Evolutionary conservation across 139 green algal genomes (phyloP).

Genomic region (Coccomyxa sp.): DNA sequence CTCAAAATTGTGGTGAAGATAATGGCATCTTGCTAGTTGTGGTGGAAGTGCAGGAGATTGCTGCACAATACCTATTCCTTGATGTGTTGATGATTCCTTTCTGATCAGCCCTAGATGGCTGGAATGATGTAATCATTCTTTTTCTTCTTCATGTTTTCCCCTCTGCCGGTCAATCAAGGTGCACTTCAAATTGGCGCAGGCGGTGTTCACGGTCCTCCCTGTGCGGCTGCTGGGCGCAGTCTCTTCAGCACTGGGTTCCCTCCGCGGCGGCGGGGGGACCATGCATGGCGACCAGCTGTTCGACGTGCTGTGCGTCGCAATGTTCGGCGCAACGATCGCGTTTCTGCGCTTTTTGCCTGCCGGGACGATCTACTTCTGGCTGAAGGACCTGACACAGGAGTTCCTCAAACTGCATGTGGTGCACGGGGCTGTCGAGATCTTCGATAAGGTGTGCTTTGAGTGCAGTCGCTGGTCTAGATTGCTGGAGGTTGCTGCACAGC

Average conservation of each 20-base stretch:
- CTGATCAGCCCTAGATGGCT: too few relatives aligned
- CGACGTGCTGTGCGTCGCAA: constrained; percentile 67
- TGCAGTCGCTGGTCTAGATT: not conserved
- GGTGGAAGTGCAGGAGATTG: too few relatives aligned
- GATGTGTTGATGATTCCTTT: too few relatives aligned
- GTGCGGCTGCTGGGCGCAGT: constrained; percentile 34
- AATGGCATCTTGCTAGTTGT: too few relatives aligned
- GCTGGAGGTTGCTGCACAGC: too few relatives aligned
- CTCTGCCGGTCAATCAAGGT: too few relatives aligned
- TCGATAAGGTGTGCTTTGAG: constrained; percentile 63
- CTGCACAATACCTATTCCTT: too few relatives aligned
- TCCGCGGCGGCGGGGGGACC: too few relatives aligned
- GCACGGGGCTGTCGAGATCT: constrained; percentile 77
- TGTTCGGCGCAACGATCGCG: constrained; percentile 46
- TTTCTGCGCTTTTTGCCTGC: constrained; percentile 62
- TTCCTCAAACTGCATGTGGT: constrained; percentile 88
- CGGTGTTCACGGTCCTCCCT: constrained; percentile 71
- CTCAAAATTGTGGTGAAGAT: too few relatives aligned
- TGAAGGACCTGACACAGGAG: constrained; percentile 59
- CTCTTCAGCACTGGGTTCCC: not conserved
- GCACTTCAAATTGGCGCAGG: constrained; percentile 26
- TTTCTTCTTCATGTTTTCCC: too few relatives aligned
- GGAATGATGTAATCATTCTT: too few relatives aligned
- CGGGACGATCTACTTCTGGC: constrained; percentile 84
- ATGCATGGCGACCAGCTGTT: constrained; percentile 63